Evolutionary conservation across 169 alveolate genomes (phyloP).

Genomic region (Theileria annulata): DNA sequence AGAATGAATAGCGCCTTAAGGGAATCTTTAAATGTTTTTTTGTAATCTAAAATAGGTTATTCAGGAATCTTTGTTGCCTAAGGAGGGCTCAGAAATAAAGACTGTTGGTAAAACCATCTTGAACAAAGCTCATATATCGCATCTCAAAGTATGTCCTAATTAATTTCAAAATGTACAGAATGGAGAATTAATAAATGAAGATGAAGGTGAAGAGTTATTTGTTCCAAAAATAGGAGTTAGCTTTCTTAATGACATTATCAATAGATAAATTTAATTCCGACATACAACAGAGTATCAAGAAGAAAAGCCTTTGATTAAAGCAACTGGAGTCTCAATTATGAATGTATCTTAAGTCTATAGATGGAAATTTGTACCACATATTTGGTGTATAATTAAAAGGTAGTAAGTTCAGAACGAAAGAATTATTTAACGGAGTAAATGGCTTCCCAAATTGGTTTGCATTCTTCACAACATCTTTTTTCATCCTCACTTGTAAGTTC

Average conservation of each 20-base stretch:
- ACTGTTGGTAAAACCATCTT: conserved; percentile 9
- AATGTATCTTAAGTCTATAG: neutral
- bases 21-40: conserved; percentile 52
- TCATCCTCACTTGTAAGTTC: conserved; percentile 43
- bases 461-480: conserved; percentile 57
- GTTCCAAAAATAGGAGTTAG: conserved; percentile 3
- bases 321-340: neutral
- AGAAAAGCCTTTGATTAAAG: neutral
- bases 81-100: conserved; percentile 12
- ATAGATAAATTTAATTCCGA: neutral
- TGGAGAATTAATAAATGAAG: neutral
- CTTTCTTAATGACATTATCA: neutral
- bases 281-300: conserved; percentile 1
- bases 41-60: neutral
- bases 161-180: neutral
- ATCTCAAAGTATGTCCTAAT: conserved; percentile 31
- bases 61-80: conserved; percentile 55
- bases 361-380: neutral
- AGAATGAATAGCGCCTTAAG: conserved; percentile 8
- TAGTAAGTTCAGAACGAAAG: neutral
- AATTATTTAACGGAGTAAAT: conserved; percentile 8
- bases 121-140: conserved; percentile 33
- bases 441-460: conserved; percentile 66
- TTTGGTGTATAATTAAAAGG: neutral
- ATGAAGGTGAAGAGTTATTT: neutral